Base-by-base conservation (phyloP, 441 rosid genomes). In the Biscutella laevigata region DNA sequence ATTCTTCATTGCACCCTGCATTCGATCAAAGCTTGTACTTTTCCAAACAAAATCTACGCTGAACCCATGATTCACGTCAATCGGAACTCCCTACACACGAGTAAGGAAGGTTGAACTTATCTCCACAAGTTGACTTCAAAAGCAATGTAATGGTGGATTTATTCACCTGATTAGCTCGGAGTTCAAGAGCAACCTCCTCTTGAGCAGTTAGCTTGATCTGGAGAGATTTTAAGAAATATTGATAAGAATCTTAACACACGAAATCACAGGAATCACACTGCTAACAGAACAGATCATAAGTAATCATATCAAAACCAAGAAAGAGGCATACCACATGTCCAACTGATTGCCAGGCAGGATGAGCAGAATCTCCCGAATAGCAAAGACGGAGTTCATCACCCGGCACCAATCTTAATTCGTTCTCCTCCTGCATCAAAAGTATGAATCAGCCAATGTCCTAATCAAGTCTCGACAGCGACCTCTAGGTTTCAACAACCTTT, bases 41-140 rank as follows among this genome's bases (percentile, higher is more conserved):
- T 89, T 86, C 97, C 99, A 89, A 38, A 94, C 99, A 74, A 94
- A 94, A 74, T 94, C 99, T 69, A 94, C 99, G 73, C 96, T 86
- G 33, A 86, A 78, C 13, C 97, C 97, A 69, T 94, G 99, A 71
- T 71, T 86, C 57, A 86, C 72, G 65, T 94, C 97, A 61, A 81
- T 76, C 48, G 99, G 99, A 70, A 83, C 96, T 28, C 96, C 96
- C 99, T 94, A 69, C 56, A 66, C 36, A 65, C 19, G 26, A 60
- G 42, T 10, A 64, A 53, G 5, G 25, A 36, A 21, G 20, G 7
- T 43, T 57, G 17, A 63, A 16, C 24, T 11, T 30, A 47, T 40
- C 33, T 45, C 42, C n/a, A 47, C 27, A 27, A 5, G 15, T 27
- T 2, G 8, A 29, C 22, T 46, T 17, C 22, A 51, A 32, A 34